A percentile compares a stretch with the other conserved stretches of the same genome.
These are phyloP conservation scores for Lactarius vividus DNA, from an alignment of 768 basidiomycete species.

Conservation along the genomic window DNA sequence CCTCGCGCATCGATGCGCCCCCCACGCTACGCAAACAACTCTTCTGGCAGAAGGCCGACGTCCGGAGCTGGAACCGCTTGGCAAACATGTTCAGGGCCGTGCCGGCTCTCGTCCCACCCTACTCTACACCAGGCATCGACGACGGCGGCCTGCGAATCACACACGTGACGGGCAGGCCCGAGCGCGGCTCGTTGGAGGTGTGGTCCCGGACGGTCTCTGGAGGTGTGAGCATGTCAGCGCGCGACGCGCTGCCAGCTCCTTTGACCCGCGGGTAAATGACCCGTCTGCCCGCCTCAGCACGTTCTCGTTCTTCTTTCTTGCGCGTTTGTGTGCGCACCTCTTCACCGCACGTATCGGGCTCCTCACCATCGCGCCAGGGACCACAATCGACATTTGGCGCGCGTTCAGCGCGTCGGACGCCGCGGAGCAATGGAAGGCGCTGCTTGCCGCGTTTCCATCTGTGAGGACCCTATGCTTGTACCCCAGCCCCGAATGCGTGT, in stretches of 20 bases:
- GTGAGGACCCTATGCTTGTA: constrained; percentile 3
- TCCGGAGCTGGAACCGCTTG: constrained; percentile 13
- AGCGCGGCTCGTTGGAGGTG: neutral
- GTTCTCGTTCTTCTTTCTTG: constrained; percentile 13
- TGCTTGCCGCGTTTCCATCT: neutral
- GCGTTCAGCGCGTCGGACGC: neutral
- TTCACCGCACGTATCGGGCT: neutral
- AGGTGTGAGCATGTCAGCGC: too few relatives aligned
- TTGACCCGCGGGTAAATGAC: too few relatives aligned
- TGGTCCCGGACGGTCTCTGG: constrained; percentile 2
- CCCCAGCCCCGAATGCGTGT: neutral
- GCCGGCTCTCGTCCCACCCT: constrained; percentile 11
- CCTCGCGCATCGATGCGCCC: constrained; percentile 6
- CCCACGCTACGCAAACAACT: constrained; percentile 12
- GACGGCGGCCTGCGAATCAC: constrained; percentile 1
- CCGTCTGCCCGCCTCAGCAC: too few relatives aligned
- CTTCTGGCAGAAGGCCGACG: constrained; percentile 10
- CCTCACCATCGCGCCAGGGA: neutral
- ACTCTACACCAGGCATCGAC: neutral
- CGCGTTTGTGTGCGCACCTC: constrained; percentile 4
- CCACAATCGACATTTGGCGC: neutral
- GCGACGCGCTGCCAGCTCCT: neutral
- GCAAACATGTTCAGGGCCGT: neutral
- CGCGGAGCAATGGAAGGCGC: neutral
- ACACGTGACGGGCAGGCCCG: constrained; percentile 1